These are phyloP conservation scores for Penicillium sp. DNA, from an alignment of 2,329 filamentous ascomycete genomes.

Conservation along the genomic window DNA sequence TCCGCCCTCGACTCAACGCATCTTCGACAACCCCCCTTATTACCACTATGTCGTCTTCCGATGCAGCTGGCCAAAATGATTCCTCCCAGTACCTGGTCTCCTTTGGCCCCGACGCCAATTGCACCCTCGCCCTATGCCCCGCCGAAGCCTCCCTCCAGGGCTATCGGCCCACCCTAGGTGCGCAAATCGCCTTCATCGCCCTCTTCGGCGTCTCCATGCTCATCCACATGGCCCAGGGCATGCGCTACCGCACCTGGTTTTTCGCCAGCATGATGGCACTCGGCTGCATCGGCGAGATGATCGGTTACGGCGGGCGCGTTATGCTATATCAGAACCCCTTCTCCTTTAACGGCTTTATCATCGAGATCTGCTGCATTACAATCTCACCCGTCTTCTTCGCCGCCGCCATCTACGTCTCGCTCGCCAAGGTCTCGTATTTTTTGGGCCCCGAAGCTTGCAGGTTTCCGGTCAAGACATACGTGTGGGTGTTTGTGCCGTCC, in stretches of 20 bases:
- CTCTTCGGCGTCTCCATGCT: slow-evolving; percentile 45
- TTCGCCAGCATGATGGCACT: slow-evolving; percentile 53
- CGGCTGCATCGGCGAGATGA: slow-evolving; percentile 58
- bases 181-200: slow-evolving; percentile 43
- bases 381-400: slow-evolving; percentile 38
- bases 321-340: slow-evolving; percentile 61
- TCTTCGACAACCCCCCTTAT: background rate
- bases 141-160: slow-evolving; percentile 43
- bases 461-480: slow-evolving; percentile 36
- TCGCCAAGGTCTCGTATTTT: slow-evolving; percentile 46
- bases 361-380: slow-evolving; percentile 52
- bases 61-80: background rate
- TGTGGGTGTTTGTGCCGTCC: slow-evolving; percentile 42
- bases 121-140: slow-evolving; percentile 41
- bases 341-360: slow-evolving; percentile 59
- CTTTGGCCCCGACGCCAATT: slow-evolving; percentile 26
- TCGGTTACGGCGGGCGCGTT: slow-evolving; percentile 64
- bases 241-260: slow-evolving; percentile 39
- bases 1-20: too few species aligned
- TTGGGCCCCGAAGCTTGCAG: slow-evolving; percentile 43
- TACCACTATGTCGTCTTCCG: background rate
- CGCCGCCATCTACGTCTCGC: slow-evolving; percentile 67
- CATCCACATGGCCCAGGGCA: slow-evolving; percentile 38
- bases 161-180: slow-evolving; percentile 44
- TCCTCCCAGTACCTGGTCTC: slow-evolving; percentile 6